Evolutionary conservation across 2,329 filamentous ascomycete species (phyloP), one percentile per base, ranked within the genome.

Genomic region (Akanthomyces uredinophilus): DNA sequence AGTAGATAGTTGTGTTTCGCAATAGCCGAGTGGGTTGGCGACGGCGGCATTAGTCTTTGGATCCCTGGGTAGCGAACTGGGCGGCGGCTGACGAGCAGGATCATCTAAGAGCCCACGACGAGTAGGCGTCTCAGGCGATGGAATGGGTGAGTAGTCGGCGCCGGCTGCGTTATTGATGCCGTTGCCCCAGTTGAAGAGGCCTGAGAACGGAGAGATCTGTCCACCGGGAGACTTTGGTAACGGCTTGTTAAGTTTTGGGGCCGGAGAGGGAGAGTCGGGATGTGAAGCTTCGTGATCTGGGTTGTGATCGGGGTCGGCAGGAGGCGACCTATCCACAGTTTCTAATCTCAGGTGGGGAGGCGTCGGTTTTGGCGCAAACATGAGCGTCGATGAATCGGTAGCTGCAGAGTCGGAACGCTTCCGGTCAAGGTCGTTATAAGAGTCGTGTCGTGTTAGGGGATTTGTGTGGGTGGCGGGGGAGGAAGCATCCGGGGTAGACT

Each of bases 271-370:
- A 27, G 65, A 68, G 14, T 66, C 65, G 20, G 73, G 70, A 44
- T 68, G 66, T 6, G 72, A 54, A 35, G 27, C 11, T 41, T 64
- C 63, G 32, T 64, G 65, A 57, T 67, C 65, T 49, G 67, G 65
- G 51, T 72, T 68, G 64, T 68, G 68, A 63, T 68, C 66, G 35
- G 66, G 61, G 44, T 68, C 63, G 56, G 7, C 20, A 22, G 58
- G 16, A 46, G 58, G 41, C 22, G 70, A 69, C 54, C 68, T 68
- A 65, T 78, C 75, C 68, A 77, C 73, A 63, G 74, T 73, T 65
- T 77, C 76, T 64, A 86, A 76, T 65, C 76, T 79, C 47, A 85
- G 77, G 66, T 84, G 81, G 64, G 80, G 82, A 68, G 81, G 82
- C 63, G 78, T 75, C 55, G 77, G 72, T 70, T 82, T 84, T 50